Evolutionary conservation across 768 basidiomycete species (phyloP), one percentile per base, ranked within the genome.

Genomic region (Exsudoporus frostii): DNA sequence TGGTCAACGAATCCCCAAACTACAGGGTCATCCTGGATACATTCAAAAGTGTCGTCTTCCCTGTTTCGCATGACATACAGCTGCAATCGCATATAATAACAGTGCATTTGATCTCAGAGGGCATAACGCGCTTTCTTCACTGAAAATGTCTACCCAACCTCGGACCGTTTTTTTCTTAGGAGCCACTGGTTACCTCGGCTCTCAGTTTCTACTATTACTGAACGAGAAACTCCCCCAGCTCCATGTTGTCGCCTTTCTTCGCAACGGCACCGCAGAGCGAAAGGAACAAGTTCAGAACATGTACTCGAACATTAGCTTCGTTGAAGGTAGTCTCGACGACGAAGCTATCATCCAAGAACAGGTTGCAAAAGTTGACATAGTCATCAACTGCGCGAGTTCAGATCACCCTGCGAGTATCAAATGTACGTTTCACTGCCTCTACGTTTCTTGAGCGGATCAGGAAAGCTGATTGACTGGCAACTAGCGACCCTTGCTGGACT

Each of bases 131-230:
- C 19, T 22, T 42, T 34, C 45, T 19, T 33, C 24, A 7, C 30
- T 4, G 11, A 56, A 27, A 27, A 63, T 65, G 63, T 51, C 58
- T 29, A 7, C 33, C 17, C 53, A 41, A 17, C 32, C 47, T 22
- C 61, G 48, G 22, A 61, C 63, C 11, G 61, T 77, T 51, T 74
- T 78, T 61, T 66, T 76, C 47, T 63, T 78, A 15, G 76, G 77
- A 7, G 77, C 76, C 1, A 76, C 76, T 3, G 76, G 77, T 19
- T 77, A 72, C 59, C 61, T 77, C 34, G 75, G 74, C 20, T 74
- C 71, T 19, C 72, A 77, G 47, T 69, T 78, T 54, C 60, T 78
- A 6, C 14, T 66, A 2, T 50, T 68, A 17, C 60, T 76, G 7
- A 71, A 68, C 11, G 59, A 62, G 39, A 69, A 72, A 24, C 64